Base-by-base conservation (phyloP, 148 eudicot species). In the Vaccinium darrowii region DNA sequence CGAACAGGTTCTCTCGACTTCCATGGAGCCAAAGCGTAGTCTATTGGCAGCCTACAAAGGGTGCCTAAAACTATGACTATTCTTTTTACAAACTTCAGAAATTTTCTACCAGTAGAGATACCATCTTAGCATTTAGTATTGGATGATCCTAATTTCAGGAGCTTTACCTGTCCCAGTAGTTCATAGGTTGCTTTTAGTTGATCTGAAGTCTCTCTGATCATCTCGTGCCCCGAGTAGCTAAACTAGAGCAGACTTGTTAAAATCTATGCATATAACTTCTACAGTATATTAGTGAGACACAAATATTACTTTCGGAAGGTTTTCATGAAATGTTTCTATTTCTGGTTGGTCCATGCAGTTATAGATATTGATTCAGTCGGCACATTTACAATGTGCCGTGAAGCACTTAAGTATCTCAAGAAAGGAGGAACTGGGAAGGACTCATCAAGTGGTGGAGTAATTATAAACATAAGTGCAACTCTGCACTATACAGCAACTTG, bases 281-380 rank as follows among this genome's bases (percentile, higher is more conserved):
- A 2, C 39, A 36, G 39, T 36, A 43, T 43, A 43, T 43, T 43
- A 43, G 47, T 43, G 47, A 43, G 47, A 43, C 47, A 43, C 47
- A 43, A 43, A 43, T 43, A 43, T 43, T 43, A 43, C 47, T 52
- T 57, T n/a, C 5, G 60, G 62, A 80, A 30, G 58, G 47, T 43
- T 74, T 33, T 19, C 7, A 33, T 8, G 2, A 27, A 15, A 14
- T 19, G 33, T 23, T 11, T 50, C 36, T 43, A 83, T 47, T 63
- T 43, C 84, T 8, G 75, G 76, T 83, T 82, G 21, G n/a, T 84
- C 50, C 27, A 16, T 85, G 86, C 88, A 94, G 97, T 92, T 27
- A 65, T 94, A 82, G 97, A 94, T 76, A 94, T 94, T 30, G 95
- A 94, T 87, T 87, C 97, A 27, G 97, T 94, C 82, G 97, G 97